phyloP scores from a whole-genome alignment of 345 rosid species.

The Excoecaria cochinchinensis region DNA sequence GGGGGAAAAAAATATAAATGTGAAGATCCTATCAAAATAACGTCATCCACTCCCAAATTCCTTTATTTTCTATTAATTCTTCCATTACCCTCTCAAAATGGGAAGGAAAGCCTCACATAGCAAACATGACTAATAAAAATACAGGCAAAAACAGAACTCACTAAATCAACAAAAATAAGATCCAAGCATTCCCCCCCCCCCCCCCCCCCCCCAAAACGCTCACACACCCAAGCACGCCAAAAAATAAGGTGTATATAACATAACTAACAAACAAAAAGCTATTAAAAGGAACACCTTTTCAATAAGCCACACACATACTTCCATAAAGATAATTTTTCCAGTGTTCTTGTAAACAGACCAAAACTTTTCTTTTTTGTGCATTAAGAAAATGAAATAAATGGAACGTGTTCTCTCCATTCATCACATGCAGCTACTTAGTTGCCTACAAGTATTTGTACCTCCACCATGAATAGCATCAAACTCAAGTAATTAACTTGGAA shows the following conservation, averaged over 20 bases:
- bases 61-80: background rate
- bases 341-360: background rate
- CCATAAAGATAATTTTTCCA: too few relatives aligned
- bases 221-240: too few relatives aligned
- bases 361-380: background rate
- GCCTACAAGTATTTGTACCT: background rate
- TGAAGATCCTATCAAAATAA: background rate
- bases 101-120: background rate
- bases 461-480: background rate
- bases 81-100: background rate
- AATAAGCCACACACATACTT: background rate
- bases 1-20: background rate
- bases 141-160: background rate
- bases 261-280: background rate
- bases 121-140: background rate
- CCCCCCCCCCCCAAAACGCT: too few relatives aligned
- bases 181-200: too few relatives aligned
- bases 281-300: background rate
- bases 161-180: background rate
- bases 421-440: background rate
- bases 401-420: background rate
- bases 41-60: background rate
- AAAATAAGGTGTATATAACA: background rate
- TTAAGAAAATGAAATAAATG: background rate
- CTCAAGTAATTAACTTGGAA: background rate